phyloP scores from a whole-genome alignment of 2,329 filamentous ascomycete genomes.

The Polychaeton citri region DNA sequence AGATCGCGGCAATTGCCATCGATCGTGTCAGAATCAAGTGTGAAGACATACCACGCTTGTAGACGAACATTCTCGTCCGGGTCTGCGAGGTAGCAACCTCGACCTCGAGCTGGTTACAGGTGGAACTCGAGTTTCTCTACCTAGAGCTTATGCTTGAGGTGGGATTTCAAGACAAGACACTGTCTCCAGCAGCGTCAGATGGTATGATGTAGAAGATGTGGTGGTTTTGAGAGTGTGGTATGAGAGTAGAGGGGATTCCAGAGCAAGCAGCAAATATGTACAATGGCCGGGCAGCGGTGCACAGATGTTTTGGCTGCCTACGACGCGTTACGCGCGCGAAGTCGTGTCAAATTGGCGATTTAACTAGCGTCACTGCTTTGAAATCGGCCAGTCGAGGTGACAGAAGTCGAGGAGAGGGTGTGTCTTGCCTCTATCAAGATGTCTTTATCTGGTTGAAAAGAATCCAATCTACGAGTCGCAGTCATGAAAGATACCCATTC shows the following conservation, averaged over 20 bases:
- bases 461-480: no score
- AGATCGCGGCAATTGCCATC: conserved; percentile 1
- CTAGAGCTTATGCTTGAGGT: no score
- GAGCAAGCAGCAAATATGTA: not conserved
- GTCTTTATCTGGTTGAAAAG: no score
- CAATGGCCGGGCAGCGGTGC: not conserved
- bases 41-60: conserved; percentile 43
- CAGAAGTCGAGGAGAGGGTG: conserved; percentile 2
- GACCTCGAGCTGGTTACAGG: not conserved
- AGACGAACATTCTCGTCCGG: conserved; percentile 43
- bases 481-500: no score
- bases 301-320: not conserved
- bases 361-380: not conserved
- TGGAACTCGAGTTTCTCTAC: not conserved
- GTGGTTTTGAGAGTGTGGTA: not conserved
- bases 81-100: conserved; percentile 14
- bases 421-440: no score
- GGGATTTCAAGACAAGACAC: no score
- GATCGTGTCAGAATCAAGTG: conserved; percentile 2
- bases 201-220: not conserved
- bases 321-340: not conserved
- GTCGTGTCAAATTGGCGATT: not conserved
- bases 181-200: no score
- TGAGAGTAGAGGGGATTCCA: not conserved
- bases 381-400: not conserved